Base-by-base conservation (phyloP, 257 asterid genomes). In the Ehretia macrophylla region DNA sequence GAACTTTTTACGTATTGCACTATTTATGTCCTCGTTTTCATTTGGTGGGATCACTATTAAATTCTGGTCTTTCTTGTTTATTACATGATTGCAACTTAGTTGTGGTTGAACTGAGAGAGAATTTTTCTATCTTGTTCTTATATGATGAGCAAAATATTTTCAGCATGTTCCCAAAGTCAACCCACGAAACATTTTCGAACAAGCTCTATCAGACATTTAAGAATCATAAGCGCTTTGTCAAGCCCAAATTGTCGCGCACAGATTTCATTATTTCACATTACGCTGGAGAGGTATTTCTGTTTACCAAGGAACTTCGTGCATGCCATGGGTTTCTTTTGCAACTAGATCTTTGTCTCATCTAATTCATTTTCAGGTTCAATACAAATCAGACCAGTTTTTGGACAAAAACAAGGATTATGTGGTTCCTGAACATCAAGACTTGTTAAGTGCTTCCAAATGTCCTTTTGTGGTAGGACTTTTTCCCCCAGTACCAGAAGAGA, bases 81-180 rank as follows among this genome's bases (percentile, higher is more conserved):
- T n/a, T 5, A 46, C 51, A 3, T 27, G 35, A 27, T 27, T 27
- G 35, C 19, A 46, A 14, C 10, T 46, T 46, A 1, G 35, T 27
- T 27, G 4, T 27, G 35, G 35, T 27, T 27, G 35, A 27, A 27
- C 35, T 27, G 3, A 6, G 35, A 16, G n/a, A 19, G 56, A 51
- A 56, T 62, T 18, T 63, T 59, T 55, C 44, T 55, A 53, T 59
- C 20, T 66, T 57, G 51, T 74, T 39, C 55, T 69, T 69, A 68
- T 56, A 54, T 40, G 56, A 60, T 71, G 23, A n/a, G 39, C 56
- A 58, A 68, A 54, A 57, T 53, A 38, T 73, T 63, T 83, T 74
- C 95, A 88, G 99, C 69, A 92, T 92, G 99, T 92, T 92, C 72
- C 99, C 99, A 45, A 92, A 92, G 80, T 92, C 99, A 62, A 92